Evolutionary conservation across 768 basidiomycete species (phyloP).

Genomic region (Hygrophorus pudorinus): DNA sequence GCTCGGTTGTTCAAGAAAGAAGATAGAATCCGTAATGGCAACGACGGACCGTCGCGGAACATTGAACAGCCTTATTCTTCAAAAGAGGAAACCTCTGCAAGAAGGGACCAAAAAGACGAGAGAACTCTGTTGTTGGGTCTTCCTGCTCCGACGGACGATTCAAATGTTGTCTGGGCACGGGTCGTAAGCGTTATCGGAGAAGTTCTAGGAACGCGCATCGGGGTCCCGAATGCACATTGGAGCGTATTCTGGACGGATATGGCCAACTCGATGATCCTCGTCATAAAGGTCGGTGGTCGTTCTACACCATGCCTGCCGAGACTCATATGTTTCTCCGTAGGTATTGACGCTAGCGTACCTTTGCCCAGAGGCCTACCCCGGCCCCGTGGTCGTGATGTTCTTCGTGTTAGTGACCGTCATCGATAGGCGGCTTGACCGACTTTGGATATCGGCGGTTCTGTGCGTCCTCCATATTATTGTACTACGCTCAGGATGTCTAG

Average conservation of each 20-base stretch:
- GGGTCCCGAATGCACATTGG: not conserved
- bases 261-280: constrained; percentile 6
- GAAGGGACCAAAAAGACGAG: not conserved
- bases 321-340: constrained; percentile 3
- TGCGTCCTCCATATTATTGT: constrained; percentile 28
- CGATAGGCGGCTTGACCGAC: constrained; percentile 36
- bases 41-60: not conserved
- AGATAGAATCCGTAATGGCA: not conserved
- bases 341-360: constrained; percentile 15
- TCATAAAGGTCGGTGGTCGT: constrained; percentile 3
- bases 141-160: not conserved
- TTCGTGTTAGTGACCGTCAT: constrained; percentile 28
- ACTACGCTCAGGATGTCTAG: constrained; percentile 8
- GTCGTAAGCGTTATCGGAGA: not conserved
- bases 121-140: not conserved
- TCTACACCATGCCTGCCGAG: not conserved
- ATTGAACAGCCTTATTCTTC: not conserved
- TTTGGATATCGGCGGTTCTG: constrained; percentile 27
- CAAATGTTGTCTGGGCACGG: not conserved
- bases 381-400: constrained; percentile 9
- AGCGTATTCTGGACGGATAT: not conserved
- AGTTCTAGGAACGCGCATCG: not conserved
- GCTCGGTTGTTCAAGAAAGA: not conserved
- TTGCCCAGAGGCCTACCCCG: constrained; percentile 15
- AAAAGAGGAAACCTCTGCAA: not conserved